phyloP scores from a whole-genome alignment of 495 filamentous ascomycete genomes.

The Aeminium ludgeri region DNA sequence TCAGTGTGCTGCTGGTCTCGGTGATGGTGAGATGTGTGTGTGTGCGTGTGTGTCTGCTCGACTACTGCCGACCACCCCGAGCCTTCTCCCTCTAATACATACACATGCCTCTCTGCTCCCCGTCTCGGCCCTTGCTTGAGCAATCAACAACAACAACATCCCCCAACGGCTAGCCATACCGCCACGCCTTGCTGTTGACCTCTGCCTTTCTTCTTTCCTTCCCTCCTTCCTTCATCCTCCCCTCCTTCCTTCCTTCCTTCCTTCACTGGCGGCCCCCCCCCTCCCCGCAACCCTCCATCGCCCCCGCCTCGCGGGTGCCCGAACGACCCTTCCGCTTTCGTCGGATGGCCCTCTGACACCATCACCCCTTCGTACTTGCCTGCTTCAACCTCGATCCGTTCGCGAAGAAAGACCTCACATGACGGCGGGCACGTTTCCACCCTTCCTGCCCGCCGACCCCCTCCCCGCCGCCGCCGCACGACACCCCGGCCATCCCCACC shows the following conservation, averaged over 20 bases:
- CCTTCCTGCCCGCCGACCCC: background rate
- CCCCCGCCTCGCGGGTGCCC: too few species aligned
- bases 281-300: too few species aligned
- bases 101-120: slow-evolving; percentile 11
- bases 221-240: background rate
- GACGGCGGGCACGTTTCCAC: background rate
- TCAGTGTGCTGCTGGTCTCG: too few species aligned
- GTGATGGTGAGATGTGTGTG: too few species aligned
- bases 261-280: too few species aligned
- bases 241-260: background rate
- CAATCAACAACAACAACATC: slow-evolving; percentile 10
- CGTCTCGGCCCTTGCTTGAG: slow-evolving; percentile 15
- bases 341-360: too few species aligned
- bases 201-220: background rate
- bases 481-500: slow-evolving; percentile 6
- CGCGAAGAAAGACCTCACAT: slow-evolving; percentile 1
- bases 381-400: too few species aligned
- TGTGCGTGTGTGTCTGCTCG: too few species aligned
- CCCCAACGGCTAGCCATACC: too few species aligned
- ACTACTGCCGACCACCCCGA: too few species aligned
- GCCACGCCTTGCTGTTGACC: background rate
- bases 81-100: background rate
- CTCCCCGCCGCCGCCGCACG: slow-evolving; percentile 1
- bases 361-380: too few species aligned
- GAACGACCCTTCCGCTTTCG: too few species aligned